Base-by-base conservation (phyloP, 306 rosid species). In the Myrica gale region DNA sequence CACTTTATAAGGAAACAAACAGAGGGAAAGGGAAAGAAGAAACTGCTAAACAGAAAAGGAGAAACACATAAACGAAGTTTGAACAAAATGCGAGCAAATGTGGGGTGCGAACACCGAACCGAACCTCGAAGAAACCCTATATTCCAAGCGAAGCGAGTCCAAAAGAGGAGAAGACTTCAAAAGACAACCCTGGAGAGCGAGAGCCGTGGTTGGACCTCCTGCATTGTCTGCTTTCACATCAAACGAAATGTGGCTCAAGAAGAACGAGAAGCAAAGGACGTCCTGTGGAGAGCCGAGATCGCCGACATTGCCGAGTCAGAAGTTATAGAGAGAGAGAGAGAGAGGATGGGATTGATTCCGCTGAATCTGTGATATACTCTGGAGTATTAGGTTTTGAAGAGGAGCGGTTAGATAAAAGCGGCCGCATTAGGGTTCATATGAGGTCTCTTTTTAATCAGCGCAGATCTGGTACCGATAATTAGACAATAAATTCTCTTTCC, bases 331-430 rank as follows among this genome's bases (percentile, higher is more conserved):
- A 69, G 48, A 52, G 75, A 43, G 43, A 53, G 63, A 74, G 68
- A 73, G 26, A 72, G 63, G 68, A 74, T 87, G 81, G 26, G 83
- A 74, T 61, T 16, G 86, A 72, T 77, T 81, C 75, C 57, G 75
- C 71, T 63, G 75, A 66, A 70, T 78, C 79, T 60, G 37, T 58
- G 51, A 50, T n/a, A n/a, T n/a, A 63, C 1, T 20, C 80, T 78
- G 89, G 84, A 75, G 78, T 82, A 79, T 90, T 92, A 88, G 97
- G 97, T 89, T 88, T 86, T 73, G 74, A 69, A 70, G 78, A 62
- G 54, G 65, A 50, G 69, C 47, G 80, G 57, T 85, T 65, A 17
- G 6, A 46, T 82, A 80, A 61, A 79, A 77, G 72, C 44, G 8
- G 73, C 74, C 83, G 74, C 80, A 72, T 70, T 55, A 56, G 69